Base-by-base conservation (phyloP, 2,329 filamentous ascomycete species). In the Chrysoporthe puriensis region DNA sequence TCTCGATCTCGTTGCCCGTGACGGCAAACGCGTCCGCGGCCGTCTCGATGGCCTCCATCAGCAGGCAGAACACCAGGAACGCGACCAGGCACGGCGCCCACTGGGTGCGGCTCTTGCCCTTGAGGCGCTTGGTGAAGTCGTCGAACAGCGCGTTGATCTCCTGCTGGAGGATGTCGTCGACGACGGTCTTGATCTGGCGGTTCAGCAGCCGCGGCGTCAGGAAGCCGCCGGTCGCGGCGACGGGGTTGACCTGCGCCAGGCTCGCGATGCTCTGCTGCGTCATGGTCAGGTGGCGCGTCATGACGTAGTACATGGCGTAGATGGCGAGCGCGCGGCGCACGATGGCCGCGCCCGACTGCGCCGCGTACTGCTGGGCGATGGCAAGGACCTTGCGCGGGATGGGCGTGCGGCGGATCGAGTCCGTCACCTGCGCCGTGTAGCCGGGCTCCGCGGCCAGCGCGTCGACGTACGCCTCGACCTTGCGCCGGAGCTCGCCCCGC, bases 41-140 rank as follows among this genome's bases (percentile, higher is more conserved):
- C 42, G 81, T 79, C 76, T 87, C 85, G 63, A 87, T 81, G 34
- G 82, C 77, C 76, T 88, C 86, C 85, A 88, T 87, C 73, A 87
- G 86, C 48, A 88, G 78, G 70, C 85, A 87, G 42, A 88, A 79
- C 3, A 86, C 81, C 13, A 88, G 76, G 72, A 88, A 88, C 0
- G 86, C 81, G 1, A 84, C 86, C 18, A 86, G 77, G 72, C 85
- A 88, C 1, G 85, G 84, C 46, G 84, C 85, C 85, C 85, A 88
- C 70, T 86, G 83, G 52, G 76, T 76, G 26, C 83, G 80, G 56
- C 81, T 79, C 75, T 86, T 86, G 21, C 83, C 83, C 74, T 87
- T 87, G 54, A 88, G 81, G 40, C 82, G 81, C 70, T 82, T 82
- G 70, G 81, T 79, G 73, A 88, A 86, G 69, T 79, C 76, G 50